Base-by-base conservation (phyloP, 345 rosid genomes). In the Bruguiera sexangula region DNA sequence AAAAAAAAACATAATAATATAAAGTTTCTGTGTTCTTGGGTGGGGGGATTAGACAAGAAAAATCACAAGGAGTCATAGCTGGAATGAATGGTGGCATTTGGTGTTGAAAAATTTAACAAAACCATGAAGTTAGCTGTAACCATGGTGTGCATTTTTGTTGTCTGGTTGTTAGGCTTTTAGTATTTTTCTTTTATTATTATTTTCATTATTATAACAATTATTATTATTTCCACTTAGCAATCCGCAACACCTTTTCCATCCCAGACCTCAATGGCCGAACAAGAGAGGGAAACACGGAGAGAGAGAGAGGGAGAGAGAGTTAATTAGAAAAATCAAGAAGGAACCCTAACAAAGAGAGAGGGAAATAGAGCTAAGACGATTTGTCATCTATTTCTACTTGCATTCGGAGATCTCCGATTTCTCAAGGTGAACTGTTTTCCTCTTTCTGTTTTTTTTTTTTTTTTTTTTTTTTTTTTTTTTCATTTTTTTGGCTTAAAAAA, bases 381-480 rank as follows among this genome's bases (percentile, higher is more conserved):
- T 74, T 70, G 30, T 55, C 21, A 43, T 54, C 51, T 36, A 19
- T 63, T 22, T 53, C 53, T 43, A 65, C 65, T 73, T 69, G 75
- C 78, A 78, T 75, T 78, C 70, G 66, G 50, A 80, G 84, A 82
- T 85, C 88, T 72, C 65, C 63, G 64, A 67, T 76, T 70, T 60
- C 69, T 73, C 80, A 69, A 69, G 62, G 34, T 9, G 36, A 20
- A 60, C 10, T 36, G 46, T 67, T 83, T 81, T 85, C 53, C 6
- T 15, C 21, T 13, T 37, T 61, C 29, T 36, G 16, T 36, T 61
- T 36, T 36, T 60, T 20, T 24, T 19, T 37, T 22, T 34, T 39
- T 20, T 1, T 46, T 50, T 30, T 2, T 34, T 36, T 39, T 48
- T 2, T 21, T 22, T 34, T 39, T 20, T 1, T 46, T 50, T 30